Conservation (phyloP, 1,284 basidiomycete genomes). For the Phellopilus nigrolimitatus region DNA sequence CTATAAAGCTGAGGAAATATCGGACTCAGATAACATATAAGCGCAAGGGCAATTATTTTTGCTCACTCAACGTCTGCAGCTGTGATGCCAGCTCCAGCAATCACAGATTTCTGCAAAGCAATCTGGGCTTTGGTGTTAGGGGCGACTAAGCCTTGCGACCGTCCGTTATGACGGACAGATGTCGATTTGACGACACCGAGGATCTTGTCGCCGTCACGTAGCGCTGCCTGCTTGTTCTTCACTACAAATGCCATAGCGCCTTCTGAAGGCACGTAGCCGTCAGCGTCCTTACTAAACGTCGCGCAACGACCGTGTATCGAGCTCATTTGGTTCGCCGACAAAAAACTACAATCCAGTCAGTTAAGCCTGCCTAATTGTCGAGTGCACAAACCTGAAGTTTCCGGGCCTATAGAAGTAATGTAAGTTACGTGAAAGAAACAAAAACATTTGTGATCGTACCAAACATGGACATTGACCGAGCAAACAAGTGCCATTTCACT, state of each 20-base stretch:
- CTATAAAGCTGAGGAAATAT: constrained; percentile 29
- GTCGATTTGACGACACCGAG: constrained; percentile 32
- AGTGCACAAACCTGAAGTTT: constrained; percentile 10
- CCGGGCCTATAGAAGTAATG: constrained; percentile 18
- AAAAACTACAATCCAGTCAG: constrained; percentile 9
- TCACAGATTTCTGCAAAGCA: constrained; percentile 29
- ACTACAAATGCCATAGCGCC: constrained; percentile 32
- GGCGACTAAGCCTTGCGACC: constrained; percentile 35
- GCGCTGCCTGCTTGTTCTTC: constrained; percentile 32
- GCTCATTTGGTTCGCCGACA: constrained; percentile 34
- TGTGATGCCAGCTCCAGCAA: constrained; percentile 28
- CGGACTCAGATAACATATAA: not conserved
- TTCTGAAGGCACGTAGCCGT: constrained; percentile 33
- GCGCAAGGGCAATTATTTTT: not conserved
- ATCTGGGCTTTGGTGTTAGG: constrained; percentile 33
- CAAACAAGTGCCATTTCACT: constrained; percentile 34
- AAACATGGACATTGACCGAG: constrained; percentile 32
- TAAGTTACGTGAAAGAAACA: constrained; percentile 6
- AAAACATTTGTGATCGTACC: constrained; percentile 20
- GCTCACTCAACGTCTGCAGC: constrained; percentile 34
- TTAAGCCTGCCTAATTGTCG: not conserved
- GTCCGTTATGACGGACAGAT: constrained; percentile 32
- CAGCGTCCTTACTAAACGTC: constrained; percentile 33
- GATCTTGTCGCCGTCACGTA: constrained; percentile 33
- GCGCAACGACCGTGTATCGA: constrained; percentile 34